phyloP scores from a whole-genome alignment of 129 eudicot species.

The Flaveria trinervia region DNA sequence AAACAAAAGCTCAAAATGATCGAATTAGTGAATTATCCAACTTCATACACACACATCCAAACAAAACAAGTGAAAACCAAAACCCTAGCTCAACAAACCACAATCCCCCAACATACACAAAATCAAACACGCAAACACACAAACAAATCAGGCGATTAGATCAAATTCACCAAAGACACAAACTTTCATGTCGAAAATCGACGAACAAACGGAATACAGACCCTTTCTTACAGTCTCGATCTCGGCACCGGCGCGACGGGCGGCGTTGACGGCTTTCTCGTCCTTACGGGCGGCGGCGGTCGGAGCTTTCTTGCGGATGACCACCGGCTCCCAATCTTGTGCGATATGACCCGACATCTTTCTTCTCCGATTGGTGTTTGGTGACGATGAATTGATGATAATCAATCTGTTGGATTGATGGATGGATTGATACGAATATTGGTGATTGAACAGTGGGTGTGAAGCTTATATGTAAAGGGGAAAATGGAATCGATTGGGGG shows the following conservation, averaged over 20 bases:
- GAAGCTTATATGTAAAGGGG: slow-evolving; percentile 1
- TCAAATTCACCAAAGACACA: not conserved
- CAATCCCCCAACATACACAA: not conserved
- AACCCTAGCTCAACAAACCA: slow-evolving; percentile 22
- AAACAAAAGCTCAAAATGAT: no score
- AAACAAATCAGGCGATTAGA: not conserved
- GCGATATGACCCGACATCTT: slow-evolving; percentile 66
- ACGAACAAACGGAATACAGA: slow-evolving; percentile 26
- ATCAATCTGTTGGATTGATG: slow-evolving; percentile 24
- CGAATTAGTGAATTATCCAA: no score
- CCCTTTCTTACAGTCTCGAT: slow-evolving; percentile 80
- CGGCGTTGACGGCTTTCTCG: slow-evolving; percentile 97
- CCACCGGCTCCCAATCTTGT: slow-evolving; percentile 97
- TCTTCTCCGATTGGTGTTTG: slow-evolving; percentile 5
- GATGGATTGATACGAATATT: slow-evolving; percentile 28
- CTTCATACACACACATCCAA: not conserved
- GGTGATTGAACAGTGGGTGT: slow-evolving; percentile 17
- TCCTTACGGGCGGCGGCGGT: slow-evolving; percentile 93
- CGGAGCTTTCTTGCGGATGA: slow-evolving; percentile 91
- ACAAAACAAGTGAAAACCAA: not conserved
- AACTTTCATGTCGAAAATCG: not conserved
- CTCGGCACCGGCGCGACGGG: slow-evolving; percentile 98
- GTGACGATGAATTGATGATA: not conserved
- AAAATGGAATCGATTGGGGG: not conserved
- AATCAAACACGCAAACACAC: not conserved